Evolutionary conservation across 257 asterid genomes (phyloP).

Genomic region (Nyctanthes arbortristis): DNA sequence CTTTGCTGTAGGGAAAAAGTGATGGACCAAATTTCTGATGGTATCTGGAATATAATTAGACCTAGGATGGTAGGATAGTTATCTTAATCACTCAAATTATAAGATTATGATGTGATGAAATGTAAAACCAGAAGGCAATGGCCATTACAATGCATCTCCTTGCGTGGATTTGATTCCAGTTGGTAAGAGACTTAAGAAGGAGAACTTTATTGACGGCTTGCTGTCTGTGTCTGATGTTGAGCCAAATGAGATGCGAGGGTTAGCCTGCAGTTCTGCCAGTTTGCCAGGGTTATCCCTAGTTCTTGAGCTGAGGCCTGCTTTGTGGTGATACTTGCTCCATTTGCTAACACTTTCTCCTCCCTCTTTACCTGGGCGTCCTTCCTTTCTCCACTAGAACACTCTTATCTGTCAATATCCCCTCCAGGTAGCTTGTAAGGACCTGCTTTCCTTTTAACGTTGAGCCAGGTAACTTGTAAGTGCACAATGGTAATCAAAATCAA

Average conservation of each 20-base stretch:
- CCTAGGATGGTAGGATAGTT: constrained; percentile 70
- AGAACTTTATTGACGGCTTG: constrained; percentile 24
- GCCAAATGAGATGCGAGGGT: constrained; percentile 57
- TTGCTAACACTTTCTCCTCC: no score
- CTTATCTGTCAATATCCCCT: no score
- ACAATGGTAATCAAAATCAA: constrained; percentile 24
- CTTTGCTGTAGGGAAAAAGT: constrained; percentile 59
- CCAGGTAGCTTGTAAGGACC: no score
- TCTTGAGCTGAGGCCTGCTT: no score
- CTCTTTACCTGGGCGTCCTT: no score
- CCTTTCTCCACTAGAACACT: no score
- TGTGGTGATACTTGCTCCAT: no score
- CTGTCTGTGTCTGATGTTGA: constrained; percentile 39
- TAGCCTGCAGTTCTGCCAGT: no score
- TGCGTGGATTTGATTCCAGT: constrained; percentile 22
- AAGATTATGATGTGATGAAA: constrained; percentile 57
- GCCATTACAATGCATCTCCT: constrained; percentile 50
- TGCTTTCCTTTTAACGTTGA: no score
- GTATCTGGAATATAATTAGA: constrained; percentile 68
- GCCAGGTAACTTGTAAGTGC: no score
- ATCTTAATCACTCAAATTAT: constrained; percentile 54
- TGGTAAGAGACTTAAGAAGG: constrained; percentile 31
- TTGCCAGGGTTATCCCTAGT: no score
- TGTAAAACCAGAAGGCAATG: constrained; percentile 41
- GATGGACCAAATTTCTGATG: constrained; percentile 74